Percentiles rank a stretch among this genome's conserved stretches.
These are phyloP conservation scores for Sphaerulina vaccinii DNA, from an alignment of 2,329 filamentous ascomycete species.

Conservation along the genomic window DNA sequence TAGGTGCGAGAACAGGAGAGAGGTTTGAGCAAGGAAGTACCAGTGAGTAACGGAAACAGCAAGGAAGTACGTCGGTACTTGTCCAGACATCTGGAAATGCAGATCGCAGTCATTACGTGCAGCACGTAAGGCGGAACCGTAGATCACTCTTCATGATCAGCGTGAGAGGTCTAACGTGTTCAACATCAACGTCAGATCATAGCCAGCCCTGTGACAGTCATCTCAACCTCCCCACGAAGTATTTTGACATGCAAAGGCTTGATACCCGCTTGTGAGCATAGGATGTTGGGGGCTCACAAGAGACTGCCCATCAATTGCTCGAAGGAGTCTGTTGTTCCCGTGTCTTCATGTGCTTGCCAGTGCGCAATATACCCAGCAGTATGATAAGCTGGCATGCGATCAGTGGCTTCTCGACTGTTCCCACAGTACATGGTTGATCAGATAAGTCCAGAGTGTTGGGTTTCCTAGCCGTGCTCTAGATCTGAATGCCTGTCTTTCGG, in stretches of 20 bases:
- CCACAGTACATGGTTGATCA: too few relatives aligned
- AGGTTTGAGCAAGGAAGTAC: not conserved
- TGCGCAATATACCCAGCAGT: not conserved
- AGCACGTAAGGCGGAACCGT: not conserved
- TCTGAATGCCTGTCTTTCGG: not conserved
- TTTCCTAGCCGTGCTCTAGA: too few relatives aligned
- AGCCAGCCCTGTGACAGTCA: too few relatives aligned
- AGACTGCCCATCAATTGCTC: slow-evolving; percentile 3
- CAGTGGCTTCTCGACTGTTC: not conserved
- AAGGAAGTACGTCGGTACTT: not conserved
- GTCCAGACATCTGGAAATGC: not conserved
- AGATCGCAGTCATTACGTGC: not conserved
- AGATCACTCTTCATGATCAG: not conserved
- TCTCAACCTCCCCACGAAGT: too few relatives aligned
- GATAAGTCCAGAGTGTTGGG: too few relatives aligned
- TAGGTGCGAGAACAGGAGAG: not conserved
- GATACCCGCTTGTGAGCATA: not conserved
- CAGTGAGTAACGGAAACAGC: too few relatives aligned
- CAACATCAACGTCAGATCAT: too few relatives aligned
- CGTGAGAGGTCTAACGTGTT: too few relatives aligned
- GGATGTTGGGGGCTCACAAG: not conserved
- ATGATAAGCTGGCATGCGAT: not conserved
- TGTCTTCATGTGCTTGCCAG: not conserved
- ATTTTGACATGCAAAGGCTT: too few relatives aligned
- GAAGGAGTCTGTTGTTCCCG: not conserved